Conservation (phyloP, 495 filamentous ascomycete genomes). For the Aspergillus funiculosus region DNA sequence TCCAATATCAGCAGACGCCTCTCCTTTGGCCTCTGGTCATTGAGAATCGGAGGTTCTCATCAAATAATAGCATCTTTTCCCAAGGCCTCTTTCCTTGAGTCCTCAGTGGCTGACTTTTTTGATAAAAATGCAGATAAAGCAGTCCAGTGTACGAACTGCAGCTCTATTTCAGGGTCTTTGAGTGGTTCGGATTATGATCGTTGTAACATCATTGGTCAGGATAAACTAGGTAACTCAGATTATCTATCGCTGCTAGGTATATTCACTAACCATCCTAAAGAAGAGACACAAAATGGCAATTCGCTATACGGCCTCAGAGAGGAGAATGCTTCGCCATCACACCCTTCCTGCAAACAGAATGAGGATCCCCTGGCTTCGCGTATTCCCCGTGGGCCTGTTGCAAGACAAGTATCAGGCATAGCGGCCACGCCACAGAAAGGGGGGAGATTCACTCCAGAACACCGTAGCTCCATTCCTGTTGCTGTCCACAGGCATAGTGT, state of each 20-base stretch:
- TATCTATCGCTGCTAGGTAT: neutral
- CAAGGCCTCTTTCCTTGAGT: too few species aligned
- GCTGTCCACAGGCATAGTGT: slow-evolving; percentile 9
- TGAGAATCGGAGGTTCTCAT: too few species aligned
- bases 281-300: neutral
- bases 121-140: neutral
- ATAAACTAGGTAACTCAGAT: neutral
- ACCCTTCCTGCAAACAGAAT: neutral
- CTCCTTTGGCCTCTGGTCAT: too few species aligned
- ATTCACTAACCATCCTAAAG: slow-evolving; percentile 1
- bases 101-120: too few species aligned
- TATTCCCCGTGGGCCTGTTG: slow-evolving; percentile 6
- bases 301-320: neutral
- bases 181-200: neutral
- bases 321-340: neutral
- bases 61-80: too few species aligned
- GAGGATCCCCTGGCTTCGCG: slow-evolving; percentile 2
- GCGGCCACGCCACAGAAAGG: slow-evolving; percentile 6
- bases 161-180: neutral
- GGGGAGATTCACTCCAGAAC: neutral
- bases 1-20: too few species aligned
- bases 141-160: neutral
- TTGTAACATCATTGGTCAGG: neutral
- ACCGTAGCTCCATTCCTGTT: slow-evolving; percentile 18
- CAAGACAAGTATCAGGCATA: neutral